Percentiles rank a stretch among this genome's conserved stretches.
Evolutionary conservation across 2,329 filamentous ascomycete species (phyloP).

Genomic region (Alternaria sp.): DNA sequence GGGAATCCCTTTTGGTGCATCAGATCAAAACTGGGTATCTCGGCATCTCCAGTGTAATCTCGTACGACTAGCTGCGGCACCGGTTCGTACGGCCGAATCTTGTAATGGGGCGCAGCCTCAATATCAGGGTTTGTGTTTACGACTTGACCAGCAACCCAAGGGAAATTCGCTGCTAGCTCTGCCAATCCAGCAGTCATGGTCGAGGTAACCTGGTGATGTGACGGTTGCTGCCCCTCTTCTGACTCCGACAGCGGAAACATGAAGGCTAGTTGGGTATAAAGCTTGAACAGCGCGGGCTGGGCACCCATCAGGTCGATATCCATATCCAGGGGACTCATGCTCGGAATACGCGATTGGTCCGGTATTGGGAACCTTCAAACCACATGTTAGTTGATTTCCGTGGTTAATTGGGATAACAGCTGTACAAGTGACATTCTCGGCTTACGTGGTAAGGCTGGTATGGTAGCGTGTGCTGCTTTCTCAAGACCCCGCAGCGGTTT

Average conservation of each 20-base stretch:
- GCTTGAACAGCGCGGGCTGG: conserved; percentile 50
- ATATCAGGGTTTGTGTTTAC: conserved; percentile 44
- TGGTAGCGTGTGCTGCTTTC: neutral
- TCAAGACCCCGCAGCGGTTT: neutral
- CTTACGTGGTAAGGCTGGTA: neutral
- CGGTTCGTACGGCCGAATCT: conserved; percentile 50
- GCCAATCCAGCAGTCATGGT: conserved; percentile 18
- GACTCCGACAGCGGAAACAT: conserved; percentile 49
- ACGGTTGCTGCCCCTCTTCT: conserved; percentile 2
- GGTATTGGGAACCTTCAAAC: neutral
- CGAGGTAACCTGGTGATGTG: conserved; percentile 15
- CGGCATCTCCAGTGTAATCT: conserved; percentile 52
- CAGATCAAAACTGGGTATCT: conserved; percentile 53
- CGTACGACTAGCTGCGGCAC: conserved; percentile 53
- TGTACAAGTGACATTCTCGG: neutral
- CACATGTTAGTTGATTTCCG: neutral
- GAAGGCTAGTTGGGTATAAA: conserved; percentile 60
- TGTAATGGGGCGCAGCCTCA: conserved; percentile 48
- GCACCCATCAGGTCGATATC: conserved; percentile 57
- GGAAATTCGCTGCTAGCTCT: conserved; percentile 53
- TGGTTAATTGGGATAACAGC: neutral
- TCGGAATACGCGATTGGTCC: neutral
- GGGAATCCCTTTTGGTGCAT: conserved; percentile 53
- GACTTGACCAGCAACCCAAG: conserved; percentile 57
- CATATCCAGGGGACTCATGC: conserved; percentile 22